A percentile compares a stretch with the other conserved stretches of the same genome.
These are phyloP conservation scores for Trichoderma atrobrunneum DNA, from an alignment of 2,329 filamentous ascomycete genomes.

Conservation along the genomic window DNA sequence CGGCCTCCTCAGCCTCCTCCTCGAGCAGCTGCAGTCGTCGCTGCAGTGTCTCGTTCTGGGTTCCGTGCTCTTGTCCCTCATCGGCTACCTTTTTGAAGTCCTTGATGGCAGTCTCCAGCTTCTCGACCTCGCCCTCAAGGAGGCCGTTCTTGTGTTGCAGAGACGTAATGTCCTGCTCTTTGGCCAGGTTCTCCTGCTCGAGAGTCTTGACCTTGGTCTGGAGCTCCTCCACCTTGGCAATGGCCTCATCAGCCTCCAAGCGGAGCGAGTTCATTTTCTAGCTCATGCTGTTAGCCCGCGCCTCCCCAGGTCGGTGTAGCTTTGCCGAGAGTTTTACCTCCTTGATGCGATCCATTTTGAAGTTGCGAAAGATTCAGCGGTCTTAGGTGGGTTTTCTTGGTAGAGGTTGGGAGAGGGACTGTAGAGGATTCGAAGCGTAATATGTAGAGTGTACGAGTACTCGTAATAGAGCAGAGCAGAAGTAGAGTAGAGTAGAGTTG, in stretches of 20 bases:
- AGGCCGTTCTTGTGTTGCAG: conserved; percentile 92
- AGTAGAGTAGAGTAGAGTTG: conserved; percentile 13
- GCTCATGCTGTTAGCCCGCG: conserved; percentile 7
- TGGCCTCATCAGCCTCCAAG: conserved; percentile 84
- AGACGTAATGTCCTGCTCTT: conserved; percentile 98
- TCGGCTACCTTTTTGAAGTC: conserved; percentile 84
- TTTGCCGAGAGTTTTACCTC: conserved; percentile 58
- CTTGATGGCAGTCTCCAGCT: conserved; percentile 79
- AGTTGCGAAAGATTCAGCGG: conserved; percentile 30
- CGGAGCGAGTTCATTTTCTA: conserved; percentile 96
- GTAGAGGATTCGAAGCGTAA: conserved; percentile 25
- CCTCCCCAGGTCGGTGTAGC: background rate
- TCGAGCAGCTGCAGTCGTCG: conserved; percentile 93
- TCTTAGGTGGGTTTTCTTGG: background rate
- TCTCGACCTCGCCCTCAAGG: conserved; percentile 87
- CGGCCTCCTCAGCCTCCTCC: conserved; percentile 95
- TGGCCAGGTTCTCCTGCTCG: conserved; percentile 91
- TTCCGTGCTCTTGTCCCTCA: conserved; percentile 77
- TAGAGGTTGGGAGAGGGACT: background rate
- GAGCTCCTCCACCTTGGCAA: conserved; percentile 80
- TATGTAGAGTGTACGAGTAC: conserved; percentile 25
- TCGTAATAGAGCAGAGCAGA: background rate
- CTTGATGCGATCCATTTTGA: conserved; percentile 82
- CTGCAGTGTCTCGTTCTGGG: conserved; percentile 87
- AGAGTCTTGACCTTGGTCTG: conserved; percentile 82